phyloP scores from a whole-genome alignment of 1,139 yeast genomes.

The Candida tropicalis region DNA sequence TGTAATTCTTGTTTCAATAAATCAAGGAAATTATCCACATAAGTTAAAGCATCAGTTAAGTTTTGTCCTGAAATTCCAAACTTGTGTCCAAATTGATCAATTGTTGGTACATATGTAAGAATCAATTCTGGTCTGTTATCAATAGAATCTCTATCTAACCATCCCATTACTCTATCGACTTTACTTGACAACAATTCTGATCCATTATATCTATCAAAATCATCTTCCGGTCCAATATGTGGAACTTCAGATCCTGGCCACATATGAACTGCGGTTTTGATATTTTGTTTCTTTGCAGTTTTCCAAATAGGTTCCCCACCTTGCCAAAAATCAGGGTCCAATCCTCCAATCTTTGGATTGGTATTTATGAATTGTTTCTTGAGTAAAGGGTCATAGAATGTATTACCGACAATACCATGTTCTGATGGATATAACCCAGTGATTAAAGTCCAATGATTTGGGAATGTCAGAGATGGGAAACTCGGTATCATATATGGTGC shows the following conservation, averaged over 20 bases:
- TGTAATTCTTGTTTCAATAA: conserved; percentile 49
- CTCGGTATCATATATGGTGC: conserved; percentile 87
- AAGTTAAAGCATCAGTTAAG: conserved; percentile 52
- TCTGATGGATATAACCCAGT: conserved; percentile 84
- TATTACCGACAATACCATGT: conserved; percentile 88
- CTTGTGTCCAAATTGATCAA: conserved; percentile 75
- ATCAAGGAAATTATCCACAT: conserved; percentile 68
- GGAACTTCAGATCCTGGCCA: conserved; percentile 93
- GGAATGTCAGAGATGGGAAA: conserved; percentile 88
- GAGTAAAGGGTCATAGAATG: conserved; percentile 66
- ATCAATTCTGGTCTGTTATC: conserved; percentile 70
- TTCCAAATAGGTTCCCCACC: conserved; percentile 92
- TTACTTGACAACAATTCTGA: conserved; percentile 63
- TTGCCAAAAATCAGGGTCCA: conserved; percentile 69
- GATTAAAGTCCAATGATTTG: conserved; percentile 89
- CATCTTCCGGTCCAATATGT: conserved; percentile 48
- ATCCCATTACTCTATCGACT: conserved; percentile 55
- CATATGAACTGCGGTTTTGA: conserved; percentile 84
- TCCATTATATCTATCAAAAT: conserved; percentile 65
- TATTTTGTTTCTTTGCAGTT: conserved; percentile 68
- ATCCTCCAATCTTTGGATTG: conserved; percentile 55
- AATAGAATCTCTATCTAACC: conserved; percentile 61
- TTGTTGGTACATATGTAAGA: conserved; percentile 78
- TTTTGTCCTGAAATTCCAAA: conserved; percentile 67
- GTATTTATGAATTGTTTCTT: conserved; percentile 66